Conservation (phyloP, 208 protist species). For the Strigomonas galati region DNA sequence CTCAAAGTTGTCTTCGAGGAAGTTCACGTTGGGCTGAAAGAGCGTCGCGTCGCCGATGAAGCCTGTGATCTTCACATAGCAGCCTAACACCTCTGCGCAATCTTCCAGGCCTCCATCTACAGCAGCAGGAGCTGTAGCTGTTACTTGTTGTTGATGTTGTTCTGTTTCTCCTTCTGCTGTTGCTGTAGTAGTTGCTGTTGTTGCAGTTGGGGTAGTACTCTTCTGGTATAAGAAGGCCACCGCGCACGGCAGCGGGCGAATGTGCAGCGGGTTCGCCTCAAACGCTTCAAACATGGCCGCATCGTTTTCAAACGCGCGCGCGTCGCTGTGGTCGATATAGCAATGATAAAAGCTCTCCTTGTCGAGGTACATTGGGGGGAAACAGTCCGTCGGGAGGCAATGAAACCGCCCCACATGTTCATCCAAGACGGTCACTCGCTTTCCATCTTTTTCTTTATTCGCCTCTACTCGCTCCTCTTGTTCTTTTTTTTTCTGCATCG, state of each 20-base stretch:
- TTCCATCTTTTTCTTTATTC: background rate
- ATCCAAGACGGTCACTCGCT: background rate
- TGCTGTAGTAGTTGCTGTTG: background rate
- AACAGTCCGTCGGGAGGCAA: constrained; percentile 28
- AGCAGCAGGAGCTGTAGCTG: too few relatives aligned
- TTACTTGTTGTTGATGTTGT: background rate
- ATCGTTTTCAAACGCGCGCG: constrained; percentile 33
- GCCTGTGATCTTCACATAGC: constrained; percentile 37
- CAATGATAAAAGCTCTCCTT: constrained; percentile 42
- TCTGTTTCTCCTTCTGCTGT: background rate
- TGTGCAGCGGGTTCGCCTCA: constrained; percentile 11
- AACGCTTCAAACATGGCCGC: constrained; percentile 30
- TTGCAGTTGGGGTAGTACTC: background rate
- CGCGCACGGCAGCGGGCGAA: constrained; percentile 56
- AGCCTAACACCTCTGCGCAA: constrained; percentile 45
- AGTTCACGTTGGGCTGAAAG: constrained; percentile 6
- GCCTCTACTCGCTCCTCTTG: too few relatives aligned
- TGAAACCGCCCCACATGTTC: constrained; percentile 2
- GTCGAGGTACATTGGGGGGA: constrained; percentile 24
- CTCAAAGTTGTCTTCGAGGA: constrained; percentile 12
- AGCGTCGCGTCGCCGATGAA: constrained; percentile 31
- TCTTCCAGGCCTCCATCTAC: constrained; percentile 26
- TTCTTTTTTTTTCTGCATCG: background rate
- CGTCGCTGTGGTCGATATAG: constrained; percentile 17
- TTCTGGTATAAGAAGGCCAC: constrained; percentile 52